phyloP scores from a whole-genome alignment of 2,329 filamentous ascomycete genomes.

The Ascochyta lentis region DNA sequence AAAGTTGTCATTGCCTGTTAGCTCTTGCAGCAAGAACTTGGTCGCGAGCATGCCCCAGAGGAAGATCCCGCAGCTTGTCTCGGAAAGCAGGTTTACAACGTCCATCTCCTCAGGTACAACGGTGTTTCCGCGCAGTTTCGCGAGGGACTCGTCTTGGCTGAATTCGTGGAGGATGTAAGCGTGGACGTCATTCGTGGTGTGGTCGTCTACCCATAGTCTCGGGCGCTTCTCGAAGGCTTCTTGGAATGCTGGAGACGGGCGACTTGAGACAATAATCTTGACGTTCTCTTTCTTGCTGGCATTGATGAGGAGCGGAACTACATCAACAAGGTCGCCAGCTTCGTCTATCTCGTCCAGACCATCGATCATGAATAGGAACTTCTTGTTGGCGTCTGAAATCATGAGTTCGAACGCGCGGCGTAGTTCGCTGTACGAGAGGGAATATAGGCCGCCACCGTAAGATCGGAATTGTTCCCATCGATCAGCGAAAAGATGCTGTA shows the following conservation, averaged over 20 bases:
- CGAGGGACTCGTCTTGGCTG: slow-evolving; percentile 26
- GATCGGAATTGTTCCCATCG: slow-evolving; percentile 40
- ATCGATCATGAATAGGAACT: slow-evolving; percentile 44
- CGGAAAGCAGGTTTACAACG: slow-evolving; percentile 28
- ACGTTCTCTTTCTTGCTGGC: slow-evolving; percentile 35
- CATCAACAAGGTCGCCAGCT: slow-evolving; percentile 29
- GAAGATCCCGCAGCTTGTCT: slow-evolving; percentile 36
- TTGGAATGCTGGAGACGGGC: slow-evolving; percentile 28
- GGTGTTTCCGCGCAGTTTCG: slow-evolving; percentile 29
- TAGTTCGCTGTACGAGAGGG: slow-evolving; percentile 31
- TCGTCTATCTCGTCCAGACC: slow-evolving; percentile 41
- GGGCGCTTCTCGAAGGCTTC: slow-evolving; percentile 33
- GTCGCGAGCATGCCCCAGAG: slow-evolving; percentile 38
- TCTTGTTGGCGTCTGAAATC: slow-evolving; percentile 36
- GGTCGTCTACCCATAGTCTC: slow-evolving; percentile 30
- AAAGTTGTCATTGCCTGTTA: slow-evolving; percentile 30
- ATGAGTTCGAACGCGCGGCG: slow-evolving; percentile 35
- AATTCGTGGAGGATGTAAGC: slow-evolving; percentile 25
- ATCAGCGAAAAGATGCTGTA: slow-evolving; percentile 36
- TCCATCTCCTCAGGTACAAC: slow-evolving; percentile 31
- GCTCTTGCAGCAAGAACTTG: slow-evolving; percentile 29
- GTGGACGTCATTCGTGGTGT: slow-evolving; percentile 29
- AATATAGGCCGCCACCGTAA: slow-evolving; percentile 36
- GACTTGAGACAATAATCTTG: slow-evolving; percentile 43
- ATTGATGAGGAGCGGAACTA: slow-evolving; percentile 20